Base-by-base conservation (phyloP, 495 filamentous ascomycete species). In the Aspergillus panamensis region DNA sequence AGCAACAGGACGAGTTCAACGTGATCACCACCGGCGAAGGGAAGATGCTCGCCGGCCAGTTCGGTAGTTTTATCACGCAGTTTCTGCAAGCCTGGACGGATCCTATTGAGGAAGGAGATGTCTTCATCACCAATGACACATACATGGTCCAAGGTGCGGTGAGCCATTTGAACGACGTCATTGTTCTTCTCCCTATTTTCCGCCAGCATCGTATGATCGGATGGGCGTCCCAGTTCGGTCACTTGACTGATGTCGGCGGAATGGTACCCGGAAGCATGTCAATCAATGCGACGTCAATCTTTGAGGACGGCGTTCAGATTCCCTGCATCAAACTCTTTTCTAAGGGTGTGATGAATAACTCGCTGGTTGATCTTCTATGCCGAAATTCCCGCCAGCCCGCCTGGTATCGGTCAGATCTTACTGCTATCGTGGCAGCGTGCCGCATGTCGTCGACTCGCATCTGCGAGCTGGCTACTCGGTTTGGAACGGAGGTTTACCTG, bases 1-100 rank as follows among this genome's bases (percentile, higher is more conserved):
- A 81, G 50, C 77, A 81, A 37, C 78, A 81, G 50, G 78, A 81
- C 29, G 77, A 81, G 31, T 80, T 79, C 64, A 80, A 80, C 40
- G 76, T 81, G 30, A 81, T 80, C 52, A 80, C 77, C 0, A 72
- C 79, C 14, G 60, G 69, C 1, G 60, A 68, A 0, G 77, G 78
- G 1, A 71, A 78, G 42, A 81, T 81, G 78, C 62, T 81, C 7
- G 78, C 78, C 9, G 78, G 77, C 2, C 77, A 81, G 50, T 78
- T 80, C 30, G 78, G 78, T 8, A 77, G 74, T 54, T 80, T 80
- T 58, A 81, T 81, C 56, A 73, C 72, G 1, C 68, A 75, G 35
- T 80, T 81, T 47, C 60, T 81, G 3, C 57, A 73, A 7, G 61
- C 68, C 6, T 81, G 74, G 75, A 69, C 69, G 14, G 77, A 70